phyloP scores from a whole-genome alignment of 1,139 yeast genomes.

The Blastobotrys ciferrii region DNA sequence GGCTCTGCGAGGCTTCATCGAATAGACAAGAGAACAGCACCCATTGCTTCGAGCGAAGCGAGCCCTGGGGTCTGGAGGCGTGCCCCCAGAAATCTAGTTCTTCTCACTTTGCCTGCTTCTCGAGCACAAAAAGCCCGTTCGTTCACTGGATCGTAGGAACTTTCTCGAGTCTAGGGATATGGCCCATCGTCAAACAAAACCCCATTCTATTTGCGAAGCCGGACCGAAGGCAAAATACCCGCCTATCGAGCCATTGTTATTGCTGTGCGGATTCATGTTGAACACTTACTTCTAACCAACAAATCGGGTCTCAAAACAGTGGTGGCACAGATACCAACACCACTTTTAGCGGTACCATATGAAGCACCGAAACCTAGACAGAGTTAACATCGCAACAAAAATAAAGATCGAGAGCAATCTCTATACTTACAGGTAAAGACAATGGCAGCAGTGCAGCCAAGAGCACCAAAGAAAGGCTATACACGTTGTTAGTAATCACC shows the following conservation, averaged over 20 bases:
- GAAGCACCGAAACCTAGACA: slow-evolving; percentile 78
- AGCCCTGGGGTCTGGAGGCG: too few relatives aligned
- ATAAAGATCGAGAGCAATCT: background rate
- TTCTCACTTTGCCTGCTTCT: too few relatives aligned
- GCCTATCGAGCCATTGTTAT: slow-evolving; percentile 7
- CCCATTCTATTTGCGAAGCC: too few relatives aligned
- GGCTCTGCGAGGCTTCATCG: too few relatives aligned
- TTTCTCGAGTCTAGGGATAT: too few relatives aligned
- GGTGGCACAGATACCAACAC: slow-evolving; percentile 99
- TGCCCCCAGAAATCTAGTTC: too few relatives aligned
- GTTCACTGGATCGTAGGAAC: too few relatives aligned
- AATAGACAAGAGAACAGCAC: too few relatives aligned
- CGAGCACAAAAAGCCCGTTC: too few relatives aligned
- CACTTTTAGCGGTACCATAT: slow-evolving; percentile 98
- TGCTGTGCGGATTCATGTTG: background rate
- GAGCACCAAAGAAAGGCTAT: slow-evolving; percentile 89
- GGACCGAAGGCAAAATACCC: too few relatives aligned
- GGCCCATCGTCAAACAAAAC: too few relatives aligned
- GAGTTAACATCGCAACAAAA: background rate
- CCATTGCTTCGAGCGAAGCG: too few relatives aligned
- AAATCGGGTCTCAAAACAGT: slow-evolving; percentile 96
- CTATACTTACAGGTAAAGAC: slow-evolving; percentile 76
- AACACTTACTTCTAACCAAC: slow-evolving; percentile 51
- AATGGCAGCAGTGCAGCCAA: slow-evolving; percentile 99
- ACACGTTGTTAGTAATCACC: slow-evolving; percentile 20